These are phyloP conservation scores for Suhomyces yuchorum DNA, from an alignment of 1,139 yeast species.

Conservation along the genomic window DNA sequence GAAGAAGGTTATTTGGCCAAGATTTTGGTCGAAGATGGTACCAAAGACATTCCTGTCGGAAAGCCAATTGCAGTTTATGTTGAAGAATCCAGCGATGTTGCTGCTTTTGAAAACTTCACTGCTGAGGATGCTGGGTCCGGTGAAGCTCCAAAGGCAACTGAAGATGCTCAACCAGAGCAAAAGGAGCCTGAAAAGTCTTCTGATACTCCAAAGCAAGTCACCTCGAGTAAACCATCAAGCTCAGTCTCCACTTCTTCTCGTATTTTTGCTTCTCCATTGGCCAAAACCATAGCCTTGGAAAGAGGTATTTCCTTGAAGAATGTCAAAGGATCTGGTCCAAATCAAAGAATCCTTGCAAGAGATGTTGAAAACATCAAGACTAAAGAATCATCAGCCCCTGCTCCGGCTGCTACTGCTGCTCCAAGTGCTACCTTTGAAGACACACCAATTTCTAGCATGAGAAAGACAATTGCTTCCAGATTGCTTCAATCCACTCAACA, in stretches of 20 bases:
- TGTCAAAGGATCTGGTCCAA: conserved; percentile 91
- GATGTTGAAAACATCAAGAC: conserved; percentile 76
- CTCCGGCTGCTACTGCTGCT: conserved; percentile 48
- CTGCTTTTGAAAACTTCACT: conserved; percentile 85
- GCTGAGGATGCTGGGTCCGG: conserved; percentile 77
- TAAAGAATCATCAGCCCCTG: conserved; percentile 47
- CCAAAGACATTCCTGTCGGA: conserved; percentile 90
- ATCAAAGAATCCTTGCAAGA: conserved; percentile 88
- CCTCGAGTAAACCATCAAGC: conserved; percentile 22
- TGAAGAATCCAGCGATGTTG: conserved; percentile 80
- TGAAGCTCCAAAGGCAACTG: conserved; percentile 36
- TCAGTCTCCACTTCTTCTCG: conserved; percentile 49
- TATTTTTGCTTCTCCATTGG: conserved; percentile 92
- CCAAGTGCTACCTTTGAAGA: conserved; percentile 69
- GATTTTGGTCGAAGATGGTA: conserved; percentile 80
- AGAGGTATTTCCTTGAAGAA: conserved; percentile 85
- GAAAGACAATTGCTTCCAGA: conserved; percentile 91
- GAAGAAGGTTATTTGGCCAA: conserved; percentile 97
- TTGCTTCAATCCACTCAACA: conserved; percentile 81
- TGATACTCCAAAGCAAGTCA: conserved; percentile 25
- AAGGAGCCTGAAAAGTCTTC: conserved; percentile 23
- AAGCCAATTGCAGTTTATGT: conserved; percentile 97
- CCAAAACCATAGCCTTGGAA: conserved; percentile 91
- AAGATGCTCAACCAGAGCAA: conserved; percentile 37
- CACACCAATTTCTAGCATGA: conserved; percentile 86